Conservation (phyloP, 2,329 filamentous ascomycete species). For the Pseudopyricularia cyperi region DNA sequence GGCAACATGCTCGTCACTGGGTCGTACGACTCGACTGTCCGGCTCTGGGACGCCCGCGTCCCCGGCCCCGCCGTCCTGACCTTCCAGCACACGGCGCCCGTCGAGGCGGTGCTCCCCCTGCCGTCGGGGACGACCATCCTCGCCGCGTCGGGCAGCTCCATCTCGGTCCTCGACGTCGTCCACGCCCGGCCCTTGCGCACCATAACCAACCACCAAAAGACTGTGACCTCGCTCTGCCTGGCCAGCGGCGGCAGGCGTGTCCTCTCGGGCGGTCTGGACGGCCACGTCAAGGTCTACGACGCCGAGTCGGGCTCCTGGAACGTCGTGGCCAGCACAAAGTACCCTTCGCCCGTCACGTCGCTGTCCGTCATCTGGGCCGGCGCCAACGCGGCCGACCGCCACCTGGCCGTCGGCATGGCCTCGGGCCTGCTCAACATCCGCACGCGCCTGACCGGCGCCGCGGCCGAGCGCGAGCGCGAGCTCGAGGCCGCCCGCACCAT, state of each 20-base stretch:
- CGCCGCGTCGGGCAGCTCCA: constrained; percentile 71
- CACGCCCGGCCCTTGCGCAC: constrained; percentile 78
- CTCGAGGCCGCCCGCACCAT: constrained; percentile 51
- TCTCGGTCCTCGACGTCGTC: constrained; percentile 85
- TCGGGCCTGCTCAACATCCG: constrained; percentile 58
- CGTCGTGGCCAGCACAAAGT: constrained; percentile 88
- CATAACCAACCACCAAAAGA: constrained; percentile 94
- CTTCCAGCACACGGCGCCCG: constrained; percentile 83
- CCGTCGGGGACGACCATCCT: constrained; percentile 77
- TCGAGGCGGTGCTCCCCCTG: constrained; percentile 81
- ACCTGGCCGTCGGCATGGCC: constrained; percentile 89
- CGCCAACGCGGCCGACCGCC: constrained; percentile 66
- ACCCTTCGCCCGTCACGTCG: constrained; percentile 79
- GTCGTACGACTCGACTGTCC: constrained; percentile 88
- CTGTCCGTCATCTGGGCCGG: constrained; percentile 62
- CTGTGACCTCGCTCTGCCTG: constrained; percentile 74
- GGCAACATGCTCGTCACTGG: constrained; percentile 72
- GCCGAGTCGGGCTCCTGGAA: constrained; percentile 83
- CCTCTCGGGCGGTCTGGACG: constrained; percentile 80
- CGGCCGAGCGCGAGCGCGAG: constrained; percentile 69
- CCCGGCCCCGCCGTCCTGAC: constrained; percentile 64
- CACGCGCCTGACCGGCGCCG: constrained; percentile 52
- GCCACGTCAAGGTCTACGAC: constrained; percentile 83
- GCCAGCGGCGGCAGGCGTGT: constrained; percentile 71
- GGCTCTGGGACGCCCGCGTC: constrained; percentile 81